Base-by-base conservation (phyloP, 2,329 filamentous ascomycete species). In the Coniella lustricola region DNA sequence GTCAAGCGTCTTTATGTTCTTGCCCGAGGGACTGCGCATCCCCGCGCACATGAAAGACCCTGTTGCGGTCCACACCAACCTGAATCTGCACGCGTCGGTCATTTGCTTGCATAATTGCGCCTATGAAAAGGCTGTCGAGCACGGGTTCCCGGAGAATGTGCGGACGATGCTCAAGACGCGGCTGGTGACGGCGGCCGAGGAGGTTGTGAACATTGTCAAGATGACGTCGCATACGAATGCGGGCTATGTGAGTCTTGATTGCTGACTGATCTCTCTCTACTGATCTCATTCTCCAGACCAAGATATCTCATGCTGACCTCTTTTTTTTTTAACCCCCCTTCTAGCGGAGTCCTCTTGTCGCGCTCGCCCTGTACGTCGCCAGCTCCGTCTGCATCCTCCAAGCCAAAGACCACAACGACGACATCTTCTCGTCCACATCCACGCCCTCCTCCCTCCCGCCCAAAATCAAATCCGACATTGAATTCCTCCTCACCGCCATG, bases 71-170 rank as follows among this genome's bases (percentile, higher is more conserved):
- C 90, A 95, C 61, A 74, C 84, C 44, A 95, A 95, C 55, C 84
- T 96, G 72, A 90, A 87, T 60, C 78, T 96, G 3, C 90, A 96
- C 60, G 89, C 90, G 1, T 85, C 87, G 1, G 79, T 86, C 8
- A 95, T 96, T 46, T 94, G 88, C 62, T 72, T 96, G 4, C 90
- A 96, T 60, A 88, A 94, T 64, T 87, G 88, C 1, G 90, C 90
- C 1, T 82, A 93, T 8, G 88, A 90, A 66, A 90, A 87, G 60
- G 85, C 85, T 1, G 84, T 90, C 48, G 84, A 82, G 59, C 75
- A 90, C 60, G 75, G 77, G 2, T 67, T 94, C 46, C 75, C 82
- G 0, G 70, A 75, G 1, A 73, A 75, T 25, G 75, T 93, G 22
- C 81, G 82, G 49, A 77, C 81, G 13, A 78, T 84, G 48, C 90